Percentiles rank a stretch among this genome's conserved stretches.
phyloP scores from a whole-genome alignment of 2,329 filamentous ascomycete genomes.

The Polychaeton citri region DNA sequence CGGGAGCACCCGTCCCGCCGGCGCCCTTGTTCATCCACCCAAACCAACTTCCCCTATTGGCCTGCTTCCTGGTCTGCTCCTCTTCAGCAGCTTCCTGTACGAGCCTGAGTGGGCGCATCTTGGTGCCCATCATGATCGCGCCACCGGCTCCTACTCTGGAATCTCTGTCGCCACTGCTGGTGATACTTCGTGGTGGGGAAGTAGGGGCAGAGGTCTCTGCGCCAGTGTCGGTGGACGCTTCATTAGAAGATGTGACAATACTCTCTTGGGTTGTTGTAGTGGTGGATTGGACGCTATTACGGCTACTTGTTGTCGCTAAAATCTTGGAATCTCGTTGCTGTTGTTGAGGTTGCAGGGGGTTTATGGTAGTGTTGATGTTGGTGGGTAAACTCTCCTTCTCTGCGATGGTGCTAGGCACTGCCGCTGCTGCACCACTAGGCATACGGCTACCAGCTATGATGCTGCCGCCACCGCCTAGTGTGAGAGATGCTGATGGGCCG shows the following conservation, averaged over 20 bases:
- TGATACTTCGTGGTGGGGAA: slow-evolving; percentile 46
- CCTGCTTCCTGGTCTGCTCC: slow-evolving; percentile 26
- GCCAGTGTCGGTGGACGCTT: slow-evolving; percentile 17
- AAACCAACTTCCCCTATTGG: slow-evolving; percentile 35
- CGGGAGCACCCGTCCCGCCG: neutral
- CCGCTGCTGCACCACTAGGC: slow-evolving; percentile 17
- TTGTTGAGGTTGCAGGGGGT: too few species aligned
- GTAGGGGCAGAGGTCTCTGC: slow-evolving; percentile 25
- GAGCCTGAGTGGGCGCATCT: slow-evolving; percentile 71
- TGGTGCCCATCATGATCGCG: slow-evolving; percentile 43
- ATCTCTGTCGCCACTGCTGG: slow-evolving; percentile 18
- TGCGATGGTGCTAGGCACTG: slow-evolving; percentile 21
- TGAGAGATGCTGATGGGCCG: slow-evolving; percentile 24
- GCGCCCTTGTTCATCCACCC: slow-evolving; percentile 30
- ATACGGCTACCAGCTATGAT: slow-evolving; percentile 18
- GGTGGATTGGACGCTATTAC: slow-evolving; percentile 12
- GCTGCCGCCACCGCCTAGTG: slow-evolving; percentile 14
- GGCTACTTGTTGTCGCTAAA: slow-evolving; percentile 9
- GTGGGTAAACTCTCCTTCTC: slow-evolving; percentile 10
- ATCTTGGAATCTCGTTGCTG: slow-evolving; percentile 18
- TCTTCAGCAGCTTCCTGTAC: slow-evolving; percentile 57
- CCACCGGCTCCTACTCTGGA: slow-evolving; percentile 10
- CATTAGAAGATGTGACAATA: neutral
- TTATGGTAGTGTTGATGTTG: too few species aligned
- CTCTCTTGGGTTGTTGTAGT: slow-evolving; percentile 4